phyloP scores from a whole-genome alignment of 163 green algal species.

The Volvox carteri region DNA sequence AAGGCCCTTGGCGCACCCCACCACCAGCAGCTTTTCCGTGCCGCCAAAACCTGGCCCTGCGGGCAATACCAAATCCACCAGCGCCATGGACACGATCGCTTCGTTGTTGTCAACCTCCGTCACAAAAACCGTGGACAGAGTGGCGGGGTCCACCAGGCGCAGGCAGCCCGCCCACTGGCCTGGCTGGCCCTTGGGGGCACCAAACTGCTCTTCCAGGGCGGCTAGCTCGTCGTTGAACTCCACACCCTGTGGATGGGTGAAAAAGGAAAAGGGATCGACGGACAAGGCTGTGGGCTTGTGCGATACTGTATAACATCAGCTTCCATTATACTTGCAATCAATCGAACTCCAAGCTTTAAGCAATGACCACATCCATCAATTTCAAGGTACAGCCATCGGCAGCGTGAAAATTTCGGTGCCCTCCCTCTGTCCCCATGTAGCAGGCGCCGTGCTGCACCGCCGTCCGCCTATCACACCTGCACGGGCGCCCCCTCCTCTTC shows the following conservation, averaged over 20 bases:
- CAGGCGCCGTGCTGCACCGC: too few relatives aligned
- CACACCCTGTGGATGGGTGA: constrained; percentile 58
- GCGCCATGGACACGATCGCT: constrained; percentile 74
- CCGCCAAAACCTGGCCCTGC: background rate
- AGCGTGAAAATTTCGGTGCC: background rate
- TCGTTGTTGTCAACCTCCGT: constrained; percentile 87
- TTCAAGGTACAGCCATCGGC: background rate
- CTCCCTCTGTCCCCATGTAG: too few relatives aligned
- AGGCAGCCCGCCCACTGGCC: constrained; percentile 95
- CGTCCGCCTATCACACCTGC: too few relatives aligned
- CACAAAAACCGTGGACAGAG: constrained; percentile 59
- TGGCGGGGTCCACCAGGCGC: constrained; percentile 86
- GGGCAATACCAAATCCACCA: constrained; percentile 61
- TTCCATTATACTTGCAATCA: too few relatives aligned
- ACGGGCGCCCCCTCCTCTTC: constrained; percentile 53
- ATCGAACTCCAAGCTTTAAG: too few relatives aligned
- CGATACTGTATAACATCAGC: too few relatives aligned
- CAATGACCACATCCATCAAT: too few relatives aligned
- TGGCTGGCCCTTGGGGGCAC: constrained; percentile 77
- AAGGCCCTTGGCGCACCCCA: constrained; percentile 91
- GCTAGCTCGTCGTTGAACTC: constrained; percentile 88
- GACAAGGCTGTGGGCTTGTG: too few relatives aligned
- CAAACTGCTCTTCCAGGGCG: constrained; percentile 90
- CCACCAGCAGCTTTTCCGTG: constrained; percentile 73
- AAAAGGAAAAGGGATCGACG: background rate